phyloP scores from a whole-genome alignment of 257 asterid genomes.

The Plantago major region DNA sequence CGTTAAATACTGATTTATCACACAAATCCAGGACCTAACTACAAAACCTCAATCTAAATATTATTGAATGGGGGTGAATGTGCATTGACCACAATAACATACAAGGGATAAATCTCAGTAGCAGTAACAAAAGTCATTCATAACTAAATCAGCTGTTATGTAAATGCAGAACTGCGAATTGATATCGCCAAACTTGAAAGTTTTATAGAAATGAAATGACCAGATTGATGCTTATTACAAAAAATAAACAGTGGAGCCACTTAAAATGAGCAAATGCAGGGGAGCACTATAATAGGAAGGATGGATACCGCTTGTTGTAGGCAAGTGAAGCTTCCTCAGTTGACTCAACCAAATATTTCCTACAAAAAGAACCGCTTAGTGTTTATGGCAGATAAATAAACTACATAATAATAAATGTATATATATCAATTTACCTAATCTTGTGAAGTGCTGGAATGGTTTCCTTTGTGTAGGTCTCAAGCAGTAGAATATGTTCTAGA shows the following conservation, averaged over 20 bases:
- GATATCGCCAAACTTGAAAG: no score
- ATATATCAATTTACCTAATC: slow-evolving; percentile 54
- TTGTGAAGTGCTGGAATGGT: slow-evolving; percentile 91
- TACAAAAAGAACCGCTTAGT: slow-evolving; percentile 26
- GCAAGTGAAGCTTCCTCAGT: slow-evolving; percentile 97
- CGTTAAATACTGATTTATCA: no score
- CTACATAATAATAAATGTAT: slow-evolving; percentile 5
- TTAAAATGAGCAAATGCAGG: slow-evolving; percentile 10
- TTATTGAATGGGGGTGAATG: no score
- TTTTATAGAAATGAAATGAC: neutral
- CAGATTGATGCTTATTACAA: neutral
- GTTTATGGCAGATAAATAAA: slow-evolving; percentile 13
- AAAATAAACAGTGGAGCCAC: neutral
- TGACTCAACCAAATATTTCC: slow-evolving; percentile 88
- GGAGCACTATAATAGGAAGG: slow-evolving; percentile 15
- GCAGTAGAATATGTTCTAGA: slow-evolving; percentile 90
- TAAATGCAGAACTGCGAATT: no score
- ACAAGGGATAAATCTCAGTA: no score
- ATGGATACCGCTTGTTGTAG: slow-evolving; percentile 82
- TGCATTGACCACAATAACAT: no score
- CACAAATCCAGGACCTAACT: no score
- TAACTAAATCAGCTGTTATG: no score
- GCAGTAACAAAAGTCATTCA: no score
- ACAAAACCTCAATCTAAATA: no score
- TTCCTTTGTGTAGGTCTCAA: slow-evolving; percentile 85